Evolutionary conservation across 2,329 filamentous ascomycete genomes (phyloP), one percentile per base, ranked within the genome.

Genomic region (Monosporascus cannonballus): DNA sequence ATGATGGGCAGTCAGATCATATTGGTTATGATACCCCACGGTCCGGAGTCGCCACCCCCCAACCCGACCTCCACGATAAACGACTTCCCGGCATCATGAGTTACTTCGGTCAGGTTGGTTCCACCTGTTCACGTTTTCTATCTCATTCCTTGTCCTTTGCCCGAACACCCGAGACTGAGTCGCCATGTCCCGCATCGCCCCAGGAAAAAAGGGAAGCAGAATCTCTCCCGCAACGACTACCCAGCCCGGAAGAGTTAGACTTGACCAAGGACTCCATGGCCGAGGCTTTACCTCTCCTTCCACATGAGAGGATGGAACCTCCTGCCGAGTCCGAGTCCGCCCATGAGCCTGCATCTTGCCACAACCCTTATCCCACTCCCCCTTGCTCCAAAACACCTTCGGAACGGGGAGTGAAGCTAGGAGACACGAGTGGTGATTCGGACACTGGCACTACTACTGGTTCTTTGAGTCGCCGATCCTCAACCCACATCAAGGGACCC

Each of bases 61-160:
- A 92, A 67, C 94, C 94, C 61, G 93, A 97, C 74, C 86, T 88
- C 59, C 86, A 89, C 67, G 94, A 99, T 77, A 96, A 96, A 76
- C 88, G 94, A 74, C 80, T 96, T 69, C 94, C 94, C 62, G 90
- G 91, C 70, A 96, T 97, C 77, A 87, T 94, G 81, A 95, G 87
- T 79, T 96, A 94, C 80, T 96, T 97, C 82, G 88, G 87, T 78
- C 94, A 99, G 93, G 94, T 99, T 96, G 86, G 94, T 96, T 82
- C 83, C 80, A 84, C 82, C 78, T 84, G 85, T 85, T 80, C 81
- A 80, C 73, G 76, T 69, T 71, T 71, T 64, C 69, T 69, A 61
- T 71, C 67, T 62, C 64, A 68, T 61, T 66, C 65, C 54, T 71
- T 69, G 62, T 66, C 67, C 65, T 68, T 64, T 59, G 64, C 68